Evolutionary conservation across 371 early-diverging fungal species (phyloP).

Genomic region (Encephalitozoon cuniculi): DNA sequence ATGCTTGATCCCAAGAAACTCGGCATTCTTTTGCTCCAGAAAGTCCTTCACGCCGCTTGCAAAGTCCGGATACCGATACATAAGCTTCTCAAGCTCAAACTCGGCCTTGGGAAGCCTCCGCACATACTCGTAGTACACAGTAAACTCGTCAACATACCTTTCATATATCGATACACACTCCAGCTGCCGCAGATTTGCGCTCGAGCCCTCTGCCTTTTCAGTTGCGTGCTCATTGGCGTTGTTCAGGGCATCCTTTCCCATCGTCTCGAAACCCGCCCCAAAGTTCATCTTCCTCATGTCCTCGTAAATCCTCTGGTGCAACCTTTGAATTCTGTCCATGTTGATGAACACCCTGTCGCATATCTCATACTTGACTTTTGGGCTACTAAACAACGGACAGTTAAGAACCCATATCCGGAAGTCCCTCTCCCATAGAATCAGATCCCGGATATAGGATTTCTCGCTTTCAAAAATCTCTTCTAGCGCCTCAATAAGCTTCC

Average conservation of each 20-base stretch:
- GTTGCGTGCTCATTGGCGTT: slow-evolving; percentile 3
- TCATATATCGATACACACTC: slow-evolving; percentile 48
- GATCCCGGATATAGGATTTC: slow-evolving; percentile 40
- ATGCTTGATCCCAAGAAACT: slow-evolving; percentile 53
- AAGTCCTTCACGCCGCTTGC: slow-evolving; percentile 38
- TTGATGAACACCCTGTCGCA: slow-evolving; percentile 49
- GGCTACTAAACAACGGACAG: not conserved
- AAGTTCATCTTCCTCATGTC: slow-evolving; percentile 28
- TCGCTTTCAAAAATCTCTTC: slow-evolving; percentile 48
- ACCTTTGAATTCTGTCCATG: slow-evolving; percentile 18
- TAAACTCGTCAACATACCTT: slow-evolving; percentile 12
- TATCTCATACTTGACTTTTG: slow-evolving; percentile 34
- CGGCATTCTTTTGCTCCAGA: slow-evolving; percentile 35
- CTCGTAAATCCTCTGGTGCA: slow-evolving; percentile 27
- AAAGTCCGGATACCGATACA: slow-evolving; percentile 44
- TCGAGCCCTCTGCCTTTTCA: not conserved
- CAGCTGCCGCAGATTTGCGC: not conserved
- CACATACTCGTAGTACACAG: slow-evolving; percentile 41
- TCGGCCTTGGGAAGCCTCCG: slow-evolving; percentile 41
- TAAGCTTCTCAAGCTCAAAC: slow-evolving; percentile 47
- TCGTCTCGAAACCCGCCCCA: not conserved
- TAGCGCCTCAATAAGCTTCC: slow-evolving; percentile 52
- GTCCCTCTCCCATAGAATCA: slow-evolving; percentile 37
- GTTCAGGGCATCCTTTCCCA: not conserved
- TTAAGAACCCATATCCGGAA: slow-evolving; percentile 45